Base-by-base conservation (phyloP, 768 basidiomycete species). In the Leucogyrophana mollusca region DNA sequence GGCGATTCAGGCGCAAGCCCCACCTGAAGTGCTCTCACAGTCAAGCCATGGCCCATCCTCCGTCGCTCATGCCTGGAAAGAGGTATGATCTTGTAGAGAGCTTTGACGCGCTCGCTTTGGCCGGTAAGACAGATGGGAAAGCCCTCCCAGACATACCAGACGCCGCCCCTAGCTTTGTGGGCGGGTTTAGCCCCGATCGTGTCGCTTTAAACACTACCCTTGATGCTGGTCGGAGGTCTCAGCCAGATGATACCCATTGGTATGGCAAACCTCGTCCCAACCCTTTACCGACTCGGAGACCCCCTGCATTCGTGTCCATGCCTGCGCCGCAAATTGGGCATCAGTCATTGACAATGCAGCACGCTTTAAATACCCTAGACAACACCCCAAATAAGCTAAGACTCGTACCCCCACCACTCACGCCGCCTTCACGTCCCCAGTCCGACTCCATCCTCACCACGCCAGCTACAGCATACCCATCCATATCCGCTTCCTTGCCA, bases 121-220 rank as follows among this genome's bases (percentile, higher is more conserved):
- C 58, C 1, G 60, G 55, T 32, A 55, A 56, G 22, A 40, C 51
- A 40, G 38, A 50, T 16, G 43, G 43, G 32, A 56, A 56, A 50
- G 49, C 34, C 9, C 57, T 52, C 34, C 56, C 55, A 16, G 44
- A 51, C n/a, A n/a, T 52, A 23, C 47, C 23, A 14, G 21, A 9
- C 9, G 23, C 21, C n/a, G 39, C 9, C 1, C 32, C 38, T 13
- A 49, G 51, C 22, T 82, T 83, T 53, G 59, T 81, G 24, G 80
- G 78, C 14, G 79, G 80, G 23, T 83, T 83, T 55, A 49, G 16
- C 35, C 65, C 54, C 2, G 52, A 42, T 41, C n/a, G 24, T 34
- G 27, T 54, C 6, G 40, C 49, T 4, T 18, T 42, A 41, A 56
- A 52, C 11, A 14, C 24, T 7, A 36, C 30, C 3, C 53, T 47